These are phyloP conservation scores for Pythium utonaiense DNA, from an alignment of 352 stramenopile species.

Conservation along the genomic window DNA sequence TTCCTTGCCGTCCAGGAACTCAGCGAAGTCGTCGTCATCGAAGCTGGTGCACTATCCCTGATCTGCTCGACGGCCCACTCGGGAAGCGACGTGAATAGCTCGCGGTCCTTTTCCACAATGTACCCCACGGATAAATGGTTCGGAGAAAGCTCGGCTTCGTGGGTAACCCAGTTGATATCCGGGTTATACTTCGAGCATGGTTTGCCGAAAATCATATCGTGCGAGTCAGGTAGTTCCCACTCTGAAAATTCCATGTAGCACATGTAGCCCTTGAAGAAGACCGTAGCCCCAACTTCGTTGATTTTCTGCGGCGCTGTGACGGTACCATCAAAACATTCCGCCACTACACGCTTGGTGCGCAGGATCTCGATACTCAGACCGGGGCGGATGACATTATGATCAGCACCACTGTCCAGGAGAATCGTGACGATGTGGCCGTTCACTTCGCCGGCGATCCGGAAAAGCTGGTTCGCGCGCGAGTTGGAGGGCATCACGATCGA, in stretches of 20 bases:
- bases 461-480: constrained; percentile 4
- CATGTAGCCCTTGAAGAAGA: neutral
- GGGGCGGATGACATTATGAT: constrained; percentile 9
- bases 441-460: constrained; percentile 5
- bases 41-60: too few relatives aligned
- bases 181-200: constrained; percentile 19
- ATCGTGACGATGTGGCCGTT: neutral
- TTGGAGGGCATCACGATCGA: neutral
- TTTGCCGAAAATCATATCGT: constrained; percentile 21
- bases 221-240: neutral
- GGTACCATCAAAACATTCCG: too few relatives aligned
- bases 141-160: constrained; percentile 5
- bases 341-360: too few relatives aligned
- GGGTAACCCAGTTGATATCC: constrained; percentile 16
- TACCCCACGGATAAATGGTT: too few relatives aligned
- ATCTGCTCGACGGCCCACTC: too few relatives aligned
- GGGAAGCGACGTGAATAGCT: neutral
- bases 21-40: too few relatives aligned
- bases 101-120: too few relatives aligned
- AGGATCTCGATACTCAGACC: neutral
- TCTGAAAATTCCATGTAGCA: constrained; percentile 5
- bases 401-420: constrained; percentile 15
- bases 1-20: too few relatives aligned
- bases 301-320: neutral
- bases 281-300: neutral